Conservation (phyloP, 192 early-diverging fungal species). For the Mortierella hygrophila region DNA sequence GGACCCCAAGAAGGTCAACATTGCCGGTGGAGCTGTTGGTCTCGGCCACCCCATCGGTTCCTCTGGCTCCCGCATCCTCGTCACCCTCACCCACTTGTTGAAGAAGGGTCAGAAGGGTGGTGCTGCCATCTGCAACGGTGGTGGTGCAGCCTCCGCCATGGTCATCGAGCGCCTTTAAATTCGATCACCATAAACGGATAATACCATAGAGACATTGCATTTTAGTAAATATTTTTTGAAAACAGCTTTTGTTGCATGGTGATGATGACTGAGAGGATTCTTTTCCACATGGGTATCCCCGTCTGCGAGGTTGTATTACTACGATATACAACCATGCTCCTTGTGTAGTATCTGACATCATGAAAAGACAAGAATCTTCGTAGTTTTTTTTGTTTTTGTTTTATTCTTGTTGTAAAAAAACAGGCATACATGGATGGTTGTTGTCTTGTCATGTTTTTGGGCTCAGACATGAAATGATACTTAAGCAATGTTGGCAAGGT, state of each 20-base stretch:
- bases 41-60: slow-evolving; percentile 89
- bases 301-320: background rate
- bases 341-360: background rate
- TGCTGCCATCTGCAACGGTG: slow-evolving; percentile 88
- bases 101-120: slow-evolving; percentile 86
- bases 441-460: background rate
- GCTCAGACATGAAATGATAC: background rate
- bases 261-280: background rate
- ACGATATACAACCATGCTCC: background rate
- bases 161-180: slow-evolving; percentile 70
- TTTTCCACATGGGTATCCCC: background rate
- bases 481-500: slow-evolving; percentile 95
- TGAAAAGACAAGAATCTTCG: background rate
- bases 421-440: background rate
- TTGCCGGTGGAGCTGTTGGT: slow-evolving; percentile 86
- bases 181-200: too few species aligned
- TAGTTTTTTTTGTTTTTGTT: background rate
- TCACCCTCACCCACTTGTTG: slow-evolving; percentile 84
- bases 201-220: background rate
- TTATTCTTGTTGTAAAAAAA: slow-evolving; percentile 10
- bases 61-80: slow-evolving; percentile 85
- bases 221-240: slow-evolving; percentile 9
- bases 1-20: slow-evolving; percentile 78
- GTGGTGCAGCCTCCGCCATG: slow-evolving; percentile 80
- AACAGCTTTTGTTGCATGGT: background rate